These are phyloP conservation scores for Entomortierella beljakovae DNA, from an alignment of 192 early-diverging fungal genomes.

Conservation along the genomic window DNA sequence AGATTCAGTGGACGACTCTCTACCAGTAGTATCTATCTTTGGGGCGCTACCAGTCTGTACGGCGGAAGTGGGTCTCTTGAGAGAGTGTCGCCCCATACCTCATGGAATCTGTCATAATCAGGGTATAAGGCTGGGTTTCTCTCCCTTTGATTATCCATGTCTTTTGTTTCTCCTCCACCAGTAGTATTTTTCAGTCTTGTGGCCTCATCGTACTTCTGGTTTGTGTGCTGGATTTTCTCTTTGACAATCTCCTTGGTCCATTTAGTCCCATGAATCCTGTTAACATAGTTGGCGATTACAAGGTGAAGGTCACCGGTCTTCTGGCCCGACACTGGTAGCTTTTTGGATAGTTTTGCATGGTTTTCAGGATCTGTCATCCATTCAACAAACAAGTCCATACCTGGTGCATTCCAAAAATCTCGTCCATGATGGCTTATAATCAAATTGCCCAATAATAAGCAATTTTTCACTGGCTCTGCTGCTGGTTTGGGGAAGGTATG, in stretches of 20 bases:
- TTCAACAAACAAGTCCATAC: conserved; percentile 1
- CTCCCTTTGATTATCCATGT: background rate
- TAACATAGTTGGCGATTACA: background rate
- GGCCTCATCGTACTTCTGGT: background rate
- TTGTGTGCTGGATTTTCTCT: background rate
- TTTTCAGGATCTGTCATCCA: conserved; percentile 6
- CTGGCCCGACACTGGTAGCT: background rate
- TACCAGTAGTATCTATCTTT: background rate
- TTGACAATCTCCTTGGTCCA: background rate
- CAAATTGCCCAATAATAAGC: too few species aligned
- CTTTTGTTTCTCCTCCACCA: background rate
- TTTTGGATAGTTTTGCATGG: background rate
- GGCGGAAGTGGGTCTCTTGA: background rate
- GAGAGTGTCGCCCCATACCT: background rate
- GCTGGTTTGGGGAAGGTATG: too few species aligned
- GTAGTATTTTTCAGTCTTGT: background rate
- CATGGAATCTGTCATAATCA: background rate
- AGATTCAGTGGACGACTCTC: background rate
- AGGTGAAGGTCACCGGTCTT: background rate
- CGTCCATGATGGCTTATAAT: too few species aligned
- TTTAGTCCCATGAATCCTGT: background rate
- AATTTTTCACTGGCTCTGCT: too few species aligned
- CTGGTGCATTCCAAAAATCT: background rate
- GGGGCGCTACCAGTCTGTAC: background rate
- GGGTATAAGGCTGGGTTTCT: background rate